Evolutionary conservation across 768 basidiomycete species (phyloP).

Genomic region (Sutorius australiensis): DNA sequence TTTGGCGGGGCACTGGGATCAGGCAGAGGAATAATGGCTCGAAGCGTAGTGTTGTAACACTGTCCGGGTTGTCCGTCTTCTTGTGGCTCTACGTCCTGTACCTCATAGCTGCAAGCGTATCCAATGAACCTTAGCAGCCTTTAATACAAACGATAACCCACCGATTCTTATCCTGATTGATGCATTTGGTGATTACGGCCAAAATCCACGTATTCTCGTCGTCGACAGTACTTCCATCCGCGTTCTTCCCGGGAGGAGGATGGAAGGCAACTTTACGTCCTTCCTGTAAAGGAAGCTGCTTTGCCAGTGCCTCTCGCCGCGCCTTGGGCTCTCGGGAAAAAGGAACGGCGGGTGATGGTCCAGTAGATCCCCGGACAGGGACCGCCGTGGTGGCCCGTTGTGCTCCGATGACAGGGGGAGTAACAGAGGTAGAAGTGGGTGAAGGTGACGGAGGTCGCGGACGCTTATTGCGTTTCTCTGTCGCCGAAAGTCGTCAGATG

Average conservation of each 20-base stretch:
- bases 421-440: constrained; percentile 45
- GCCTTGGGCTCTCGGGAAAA: constrained; percentile 66
- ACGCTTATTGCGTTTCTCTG: constrained; percentile 77
- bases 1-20: constrained; percentile 59
- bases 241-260: constrained; percentile 55
- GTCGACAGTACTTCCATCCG: constrained; percentile 47
- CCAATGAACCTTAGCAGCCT: neutral
- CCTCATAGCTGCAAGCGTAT: constrained; percentile 60
- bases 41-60: constrained; percentile 66
- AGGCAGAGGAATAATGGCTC: constrained; percentile 75
- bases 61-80: constrained; percentile 73
- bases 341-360: constrained; percentile 45
- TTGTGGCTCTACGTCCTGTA: constrained; percentile 80
- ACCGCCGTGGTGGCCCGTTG: constrained; percentile 14
- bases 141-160: constrained; percentile 23
- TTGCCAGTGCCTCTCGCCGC: constrained; percentile 56
- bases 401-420: constrained; percentile 22
- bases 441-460: constrained; percentile 68
- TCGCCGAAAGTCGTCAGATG: neutral
- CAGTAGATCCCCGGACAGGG: constrained; percentile 51
- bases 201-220: constrained; percentile 69
- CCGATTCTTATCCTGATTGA: constrained; percentile 71
- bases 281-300: constrained; percentile 64
- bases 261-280: constrained; percentile 82
- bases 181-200: constrained; percentile 67